These are phyloP conservation scores for Leccinum olivaceopallidum DNA, from an alignment of 768 basidiomycete genomes.

Conservation along the genomic window DNA sequence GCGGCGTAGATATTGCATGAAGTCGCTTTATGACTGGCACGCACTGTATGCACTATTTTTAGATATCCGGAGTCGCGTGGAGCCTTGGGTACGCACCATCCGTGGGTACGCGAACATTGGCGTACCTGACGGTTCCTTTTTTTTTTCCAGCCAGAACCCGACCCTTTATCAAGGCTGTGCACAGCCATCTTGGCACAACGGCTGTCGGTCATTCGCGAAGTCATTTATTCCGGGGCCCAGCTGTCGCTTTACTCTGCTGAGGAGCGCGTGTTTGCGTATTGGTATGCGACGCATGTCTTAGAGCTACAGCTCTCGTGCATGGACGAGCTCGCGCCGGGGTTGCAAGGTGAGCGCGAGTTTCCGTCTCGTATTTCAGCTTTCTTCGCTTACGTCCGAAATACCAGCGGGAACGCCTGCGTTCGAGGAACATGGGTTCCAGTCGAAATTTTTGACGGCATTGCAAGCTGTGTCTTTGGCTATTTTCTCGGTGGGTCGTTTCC, in stretches of 20 bases:
- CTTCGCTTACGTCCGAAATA: neutral
- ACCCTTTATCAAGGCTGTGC: slow-evolving; percentile 29
- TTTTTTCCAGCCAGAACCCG: slow-evolving; percentile 21
- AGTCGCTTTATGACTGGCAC: slow-evolving; percentile 68
- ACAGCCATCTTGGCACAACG: slow-evolving; percentile 55
- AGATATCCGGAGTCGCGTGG: slow-evolving; percentile 21
- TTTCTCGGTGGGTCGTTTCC: slow-evolving; percentile 46
- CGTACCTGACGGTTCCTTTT: slow-evolving; percentile 5
- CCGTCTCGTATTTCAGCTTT: neutral
- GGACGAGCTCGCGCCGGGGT: slow-evolving; percentile 44
- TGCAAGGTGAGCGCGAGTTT: slow-evolving; percentile 39
- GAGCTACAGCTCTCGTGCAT: slow-evolving; percentile 56
- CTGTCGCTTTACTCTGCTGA: slow-evolving; percentile 68
- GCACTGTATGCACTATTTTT: slow-evolving; percentile 50
- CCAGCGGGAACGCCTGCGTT: slow-evolving; percentile 28
- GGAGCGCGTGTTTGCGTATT: slow-evolving; percentile 75
- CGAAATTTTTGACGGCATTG: slow-evolving; percentile 53
- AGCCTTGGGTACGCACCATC: slow-evolving; percentile 16
- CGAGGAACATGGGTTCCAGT: slow-evolving; percentile 51
- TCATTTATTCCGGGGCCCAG: slow-evolving; percentile 76
- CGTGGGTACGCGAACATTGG: neutral
- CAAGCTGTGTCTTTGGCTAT: slow-evolving; percentile 55
- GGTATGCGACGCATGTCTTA: slow-evolving; percentile 62
- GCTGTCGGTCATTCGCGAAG: slow-evolving; percentile 59
- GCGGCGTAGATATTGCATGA: slow-evolving; percentile 63